Conservation (phyloP, 2,329 filamentous ascomycete genomes). For the Alternaria ethzedia region DNA sequence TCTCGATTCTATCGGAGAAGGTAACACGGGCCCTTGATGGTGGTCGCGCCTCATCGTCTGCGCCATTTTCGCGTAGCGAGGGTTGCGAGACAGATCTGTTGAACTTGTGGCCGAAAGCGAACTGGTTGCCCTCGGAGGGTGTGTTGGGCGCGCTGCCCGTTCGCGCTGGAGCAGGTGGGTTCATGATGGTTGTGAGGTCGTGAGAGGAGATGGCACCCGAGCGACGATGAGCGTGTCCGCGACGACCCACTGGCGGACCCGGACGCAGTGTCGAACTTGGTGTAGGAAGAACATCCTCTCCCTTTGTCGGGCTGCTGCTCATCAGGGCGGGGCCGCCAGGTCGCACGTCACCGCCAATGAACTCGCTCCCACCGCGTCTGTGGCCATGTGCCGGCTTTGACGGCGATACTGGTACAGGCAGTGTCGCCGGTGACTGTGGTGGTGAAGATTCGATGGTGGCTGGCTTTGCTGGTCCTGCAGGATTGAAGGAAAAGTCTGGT, state of each 20-base stretch:
- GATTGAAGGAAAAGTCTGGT: constrained; percentile 59
- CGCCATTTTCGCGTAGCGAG: constrained; percentile 34
- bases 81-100: constrained; percentile 51
- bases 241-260: constrained; percentile 60
- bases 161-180: constrained; percentile 61
- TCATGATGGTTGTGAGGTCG: constrained; percentile 75
- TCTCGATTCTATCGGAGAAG: constrained; percentile 84
- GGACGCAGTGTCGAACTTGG: constrained; percentile 58
- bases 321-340: constrained; percentile 62
- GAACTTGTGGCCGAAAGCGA: constrained; percentile 42
- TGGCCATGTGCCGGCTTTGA: constrained; percentile 66
- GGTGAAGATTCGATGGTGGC: constrained; percentile 41
- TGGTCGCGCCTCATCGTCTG: constrained; percentile 42
- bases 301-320: constrained; percentile 74
- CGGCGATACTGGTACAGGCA: constrained; percentile 53
- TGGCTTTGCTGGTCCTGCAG: constrained; percentile 47
- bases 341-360: constrained; percentile 74
- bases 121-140: constrained; percentile 58
- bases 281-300: constrained; percentile 63
- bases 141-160: constrained; percentile 71
- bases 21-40: constrained; percentile 71
- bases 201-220: constrained; percentile 83
- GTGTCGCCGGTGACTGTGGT: constrained; percentile 46
- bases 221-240: constrained; percentile 80
- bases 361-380: constrained; percentile 81